Evolutionary conservation across 2,329 filamentous ascomycete species (phyloP).

Genomic region (Scortechinia acanthostroma): DNA sequence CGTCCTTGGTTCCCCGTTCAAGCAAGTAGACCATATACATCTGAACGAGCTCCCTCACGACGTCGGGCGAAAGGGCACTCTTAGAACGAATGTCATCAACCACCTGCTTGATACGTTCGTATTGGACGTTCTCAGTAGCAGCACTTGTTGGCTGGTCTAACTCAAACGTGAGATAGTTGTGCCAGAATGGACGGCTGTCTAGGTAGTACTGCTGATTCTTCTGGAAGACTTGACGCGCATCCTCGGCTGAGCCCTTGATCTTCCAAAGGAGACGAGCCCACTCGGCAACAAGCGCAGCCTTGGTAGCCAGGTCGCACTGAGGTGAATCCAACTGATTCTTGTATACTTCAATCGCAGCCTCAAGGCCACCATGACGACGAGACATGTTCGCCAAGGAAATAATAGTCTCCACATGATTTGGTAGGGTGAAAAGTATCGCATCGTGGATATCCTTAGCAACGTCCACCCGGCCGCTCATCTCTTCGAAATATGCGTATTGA

Average conservation of each 20-base stretch:
- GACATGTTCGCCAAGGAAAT: constrained; percentile 80
- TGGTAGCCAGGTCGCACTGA: constrained; percentile 69
- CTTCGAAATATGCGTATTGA: constrained; percentile 91
- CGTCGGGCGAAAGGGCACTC: constrained; percentile 59
- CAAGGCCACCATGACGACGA: constrained; percentile 74
- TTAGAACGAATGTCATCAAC: constrained; percentile 69
- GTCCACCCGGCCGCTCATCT: constrained; percentile 70
- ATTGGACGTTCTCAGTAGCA: constrained; percentile 57
- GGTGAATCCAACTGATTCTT: constrained; percentile 73
- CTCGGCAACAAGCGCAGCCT: constrained; percentile 79
- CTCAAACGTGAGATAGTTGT: constrained; percentile 82
- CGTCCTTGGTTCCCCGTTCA: constrained; percentile 72
- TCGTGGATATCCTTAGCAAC: constrained; percentile 80
- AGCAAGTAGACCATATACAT: constrained; percentile 79
- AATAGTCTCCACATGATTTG: constrained; percentile 80
- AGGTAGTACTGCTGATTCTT: constrained; percentile 78
- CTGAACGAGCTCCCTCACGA: constrained; percentile 70
- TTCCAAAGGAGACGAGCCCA: constrained; percentile 86
- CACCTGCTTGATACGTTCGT: constrained; percentile 72
- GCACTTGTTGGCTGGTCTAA: constrained; percentile 69
- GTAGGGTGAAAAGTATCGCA: constrained; percentile 69
- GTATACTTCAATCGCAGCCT: constrained; percentile 77
- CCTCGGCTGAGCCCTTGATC: constrained; percentile 71
- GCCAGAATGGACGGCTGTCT: constrained; percentile 84
- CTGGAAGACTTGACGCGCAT: constrained; percentile 76